Evolutionary conservation across 495 filamentous ascomycete species (phyloP).

Genomic region (Stereocaulon alpinum): DNA sequence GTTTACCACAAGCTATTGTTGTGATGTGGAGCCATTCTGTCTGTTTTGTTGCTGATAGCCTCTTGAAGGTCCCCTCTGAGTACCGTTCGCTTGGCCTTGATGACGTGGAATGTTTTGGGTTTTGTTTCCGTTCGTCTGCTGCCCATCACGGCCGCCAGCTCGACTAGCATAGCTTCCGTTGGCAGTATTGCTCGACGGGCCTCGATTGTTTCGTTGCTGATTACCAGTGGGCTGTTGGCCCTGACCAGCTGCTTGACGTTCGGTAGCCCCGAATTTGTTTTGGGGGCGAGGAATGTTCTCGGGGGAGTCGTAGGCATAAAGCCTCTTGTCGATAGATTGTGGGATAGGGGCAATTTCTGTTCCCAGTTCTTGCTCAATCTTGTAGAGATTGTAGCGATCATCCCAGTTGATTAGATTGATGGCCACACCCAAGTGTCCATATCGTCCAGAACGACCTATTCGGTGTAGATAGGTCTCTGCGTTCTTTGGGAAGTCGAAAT

Average conservation of each 20-base stretch:
- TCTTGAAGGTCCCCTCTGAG: conserved; percentile 11
- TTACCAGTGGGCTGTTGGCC: conserved; percentile 15
- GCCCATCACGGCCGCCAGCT: conserved; percentile 9
- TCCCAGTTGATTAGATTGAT: conserved; percentile 99
- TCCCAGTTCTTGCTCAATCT: conserved; percentile 92
- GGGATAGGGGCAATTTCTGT: conserved; percentile 97
- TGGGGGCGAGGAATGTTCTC: conserved; percentile 81
- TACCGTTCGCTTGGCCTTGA: conserved; percentile 13
- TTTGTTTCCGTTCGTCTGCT: conserved; percentile 14
- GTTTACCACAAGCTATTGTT: not conserved
- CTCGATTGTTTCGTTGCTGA: conserved; percentile 9
- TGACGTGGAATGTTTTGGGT: conserved; percentile 10
- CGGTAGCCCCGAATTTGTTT: conserved; percentile 19
- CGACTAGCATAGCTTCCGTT: conserved; percentile 13
- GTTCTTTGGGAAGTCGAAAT: conserved; percentile 99
- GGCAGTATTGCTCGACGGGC: conserved; percentile 2
- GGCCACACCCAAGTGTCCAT: conserved; percentile 91
- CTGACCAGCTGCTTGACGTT: conserved; percentile 22
- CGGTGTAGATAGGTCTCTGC: conserved; percentile 98
- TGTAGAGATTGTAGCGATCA: conserved; percentile 96
- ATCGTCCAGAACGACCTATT: conserved; percentile 93
- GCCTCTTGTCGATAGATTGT: conserved; percentile 86
- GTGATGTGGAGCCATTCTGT: conserved; percentile 15
- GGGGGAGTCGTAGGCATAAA: conserved; percentile 95
- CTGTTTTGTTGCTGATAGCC: conserved; percentile 16